Base-by-base conservation (phyloP, 179 eudicot genomes). In the Sideroxylon spinosum region DNA sequence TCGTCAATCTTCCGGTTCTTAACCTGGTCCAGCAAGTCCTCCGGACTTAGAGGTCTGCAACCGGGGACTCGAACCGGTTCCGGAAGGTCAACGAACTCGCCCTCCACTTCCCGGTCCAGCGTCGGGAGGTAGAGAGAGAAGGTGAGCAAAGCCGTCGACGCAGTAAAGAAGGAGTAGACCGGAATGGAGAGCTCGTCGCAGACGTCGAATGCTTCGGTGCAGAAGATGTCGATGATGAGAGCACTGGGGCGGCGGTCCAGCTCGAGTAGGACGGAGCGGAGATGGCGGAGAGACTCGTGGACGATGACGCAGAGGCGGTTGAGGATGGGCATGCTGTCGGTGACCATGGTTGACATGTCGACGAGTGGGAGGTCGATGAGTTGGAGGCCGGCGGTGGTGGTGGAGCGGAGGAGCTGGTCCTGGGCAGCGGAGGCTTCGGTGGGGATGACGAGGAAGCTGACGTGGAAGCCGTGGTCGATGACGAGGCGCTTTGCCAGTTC, bases 401-500 rank as follows among this genome's bases (percentile, higher is more conserved):
- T 62, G 7, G 85, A 62, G 28, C 28, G 67, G 71, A 85, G 82
- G 70, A 86, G 78, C 10, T 71, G 57, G 70, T 71, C 49, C 46
- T 86, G 84, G 23, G 68, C 85, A 2, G 77, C 73, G 64, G 62
- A 66, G n/a, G 80, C 57, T 16, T 71, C 76, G 13, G 83, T 76
- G 72, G 84, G 68, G 73, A 82, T 72, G 29, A 79, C 86, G 44
- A 90, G 82, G 63, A 88, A 57, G 57, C 79, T 88, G 80, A 88
- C 78, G 13, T 10, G 74, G 68, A 81, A 73, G 59, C 76, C 82
- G 22, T 88, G 87, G 73, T 82, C 80, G 63, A 62, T 7, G 74
- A 78, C 82, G 9, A 89, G 86, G 69, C 83, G 81, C 72, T 85
- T 88, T 1, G 91, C 88, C 9, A 89, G 67, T 71, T 89, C 86